Percentiles rank a stretch among this genome's conserved stretches.
phyloP scores from a whole-genome alignment of 495 filamentous ascomycete species.

The Penicillium alfredii region DNA sequence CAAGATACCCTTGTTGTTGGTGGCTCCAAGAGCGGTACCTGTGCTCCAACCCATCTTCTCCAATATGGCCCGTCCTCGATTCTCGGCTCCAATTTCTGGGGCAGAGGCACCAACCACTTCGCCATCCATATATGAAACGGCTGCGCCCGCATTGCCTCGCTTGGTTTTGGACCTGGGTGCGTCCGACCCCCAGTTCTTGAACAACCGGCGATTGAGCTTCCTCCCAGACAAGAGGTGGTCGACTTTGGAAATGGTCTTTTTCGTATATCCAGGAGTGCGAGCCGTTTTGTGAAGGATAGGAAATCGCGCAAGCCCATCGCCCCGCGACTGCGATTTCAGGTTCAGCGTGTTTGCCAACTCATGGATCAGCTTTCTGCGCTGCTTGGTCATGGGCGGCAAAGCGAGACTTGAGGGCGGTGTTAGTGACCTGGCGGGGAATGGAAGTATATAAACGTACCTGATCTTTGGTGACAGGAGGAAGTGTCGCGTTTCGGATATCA shows the following conservation, averaged over 20 bases:
- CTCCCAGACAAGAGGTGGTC: slow-evolving; percentile 30
- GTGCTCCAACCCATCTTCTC: slow-evolving; percentile 97
- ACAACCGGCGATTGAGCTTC: slow-evolving; percentile 30
- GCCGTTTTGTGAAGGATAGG: slow-evolving; percentile 71
- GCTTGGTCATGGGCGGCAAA: slow-evolving; percentile 79
- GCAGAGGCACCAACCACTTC: slow-evolving; percentile 82
- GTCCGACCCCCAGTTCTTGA: slow-evolving; percentile 24
- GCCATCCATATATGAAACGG: slow-evolving; percentile 69
- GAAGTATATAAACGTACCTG: slow-evolving; percentile 46
- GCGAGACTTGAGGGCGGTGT: slow-evolving; percentile 49
- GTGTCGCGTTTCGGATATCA: slow-evolving; percentile 61
- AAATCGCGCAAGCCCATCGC: slow-evolving; percentile 65
- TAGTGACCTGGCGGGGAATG: slow-evolving; percentile 3
- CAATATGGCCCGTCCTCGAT: slow-evolving; percentile 79
- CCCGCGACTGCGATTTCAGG: slow-evolving; percentile 78
- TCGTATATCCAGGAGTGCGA: slow-evolving; percentile 49
- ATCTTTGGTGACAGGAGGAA: slow-evolving; percentile 63
- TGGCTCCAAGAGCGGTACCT: slow-evolving; percentile 78
- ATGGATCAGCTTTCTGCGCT: slow-evolving; percentile 70
- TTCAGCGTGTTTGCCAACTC: slow-evolving; percentile 61
- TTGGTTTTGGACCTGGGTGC: slow-evolving; percentile 23
- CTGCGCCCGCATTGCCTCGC: slow-evolving; percentile 35
- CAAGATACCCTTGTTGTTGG: slow-evolving; percentile 81
- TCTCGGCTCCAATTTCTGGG: slow-evolving; percentile 76
- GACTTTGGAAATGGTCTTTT: slow-evolving; percentile 34